Base-by-base conservation (phyloP, 1,284 basidiomycete genomes). In the Gymnopus androsaceus region DNA sequence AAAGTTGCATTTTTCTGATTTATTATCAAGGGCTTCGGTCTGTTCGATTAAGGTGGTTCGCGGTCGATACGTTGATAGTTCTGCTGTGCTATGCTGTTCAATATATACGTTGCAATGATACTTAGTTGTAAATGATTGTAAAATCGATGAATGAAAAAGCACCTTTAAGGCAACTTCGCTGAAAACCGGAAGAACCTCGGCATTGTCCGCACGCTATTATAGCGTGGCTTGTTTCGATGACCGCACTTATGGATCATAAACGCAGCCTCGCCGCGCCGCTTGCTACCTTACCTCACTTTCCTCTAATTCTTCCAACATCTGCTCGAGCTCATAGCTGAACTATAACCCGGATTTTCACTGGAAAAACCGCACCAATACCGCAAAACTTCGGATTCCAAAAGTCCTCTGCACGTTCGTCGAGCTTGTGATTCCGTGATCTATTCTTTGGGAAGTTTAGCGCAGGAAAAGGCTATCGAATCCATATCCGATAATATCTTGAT, bases 21-120 rank as follows among this genome's bases (percentile, higher is more conserved):
- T 54, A 12, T 64, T n/a, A n/a, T n/a, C n/a, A n/a, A 87, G 85
- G 86, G 88, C 77, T 87, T 92, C 70, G 91, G 92, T 81, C 85
- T 95, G 64, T 95, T 95, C 77, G 92, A 94, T 75, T 94, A 88
- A 58, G 55, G 9, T 56, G 30, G 38, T 37, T 21, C 7, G 38
- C 14, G 33, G 33, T 41, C 14, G 47, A 44, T 44, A 38, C 27
- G 28, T 38, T 37, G 45, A 50, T 52, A 48, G 30, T 34, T 31
- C 30, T 34, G n/a, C 33, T 38, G 31, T 30, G 25, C 17, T 11
- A 25, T 40, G 6, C 23, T 28, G n/a, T 27, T 7, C n/a, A n/a
- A n/a, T n/a, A n/a, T n/a, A n/a, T n/a, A n/a, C n/a, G n/a, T n/a
- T n/a, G n/a, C n/a, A n/a, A n/a, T n/a, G n/a, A n/a, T n/a, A n/a